Percentiles rank a stretch among this genome's conserved stretches.
These are phyloP conservation scores for Boletus hoseneyae DNA, from an alignment of 1,284 basidiomycete genomes.

Conservation along the genomic window DNA sequence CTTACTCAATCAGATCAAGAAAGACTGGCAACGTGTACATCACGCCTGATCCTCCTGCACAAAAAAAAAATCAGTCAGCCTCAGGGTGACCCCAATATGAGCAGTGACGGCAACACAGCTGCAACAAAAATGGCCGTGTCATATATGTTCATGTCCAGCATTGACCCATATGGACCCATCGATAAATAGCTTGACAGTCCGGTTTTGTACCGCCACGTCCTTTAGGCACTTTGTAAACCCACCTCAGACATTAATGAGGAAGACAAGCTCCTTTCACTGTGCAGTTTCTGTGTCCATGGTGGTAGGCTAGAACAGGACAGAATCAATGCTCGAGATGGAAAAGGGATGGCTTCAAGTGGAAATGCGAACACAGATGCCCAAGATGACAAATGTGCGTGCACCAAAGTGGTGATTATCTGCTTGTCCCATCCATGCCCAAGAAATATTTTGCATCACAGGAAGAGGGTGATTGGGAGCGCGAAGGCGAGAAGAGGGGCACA, in stretches of 20 bases:
- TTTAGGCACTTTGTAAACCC: constrained; percentile 41
- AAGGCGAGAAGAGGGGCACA: background rate
- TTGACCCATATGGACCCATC: constrained; percentile 45
- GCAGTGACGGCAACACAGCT: constrained; percentile 21
- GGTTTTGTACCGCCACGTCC: constrained; percentile 25
- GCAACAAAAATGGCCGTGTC: constrained; percentile 39
- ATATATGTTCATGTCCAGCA: constrained; percentile 35
- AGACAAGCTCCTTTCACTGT: constrained; percentile 42
- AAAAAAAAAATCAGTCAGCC: background rate
- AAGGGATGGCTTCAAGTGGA: constrained; percentile 54
- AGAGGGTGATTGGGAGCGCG: background rate
- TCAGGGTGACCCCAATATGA: background rate
- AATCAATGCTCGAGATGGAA: constrained; percentile 48
- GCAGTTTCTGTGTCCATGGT: constrained; percentile 2
- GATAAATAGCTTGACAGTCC: constrained; percentile 33
- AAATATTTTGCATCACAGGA: constrained; percentile 28
- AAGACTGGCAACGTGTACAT: constrained; percentile 40
- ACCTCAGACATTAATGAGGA: constrained; percentile 47
- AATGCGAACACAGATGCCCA: constrained; percentile 36
- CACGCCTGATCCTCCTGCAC: constrained; percentile 40
- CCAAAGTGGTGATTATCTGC: constrained; percentile 27
- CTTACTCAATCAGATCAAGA: constrained; percentile 38
- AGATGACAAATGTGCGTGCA: constrained; percentile 1
- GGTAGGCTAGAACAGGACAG: constrained; percentile 13
- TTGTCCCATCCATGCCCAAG: constrained; percentile 25